phyloP scores from a whole-genome alignment of 1,139 yeast genomes.

The Taphrina flavorubra region DNA sequence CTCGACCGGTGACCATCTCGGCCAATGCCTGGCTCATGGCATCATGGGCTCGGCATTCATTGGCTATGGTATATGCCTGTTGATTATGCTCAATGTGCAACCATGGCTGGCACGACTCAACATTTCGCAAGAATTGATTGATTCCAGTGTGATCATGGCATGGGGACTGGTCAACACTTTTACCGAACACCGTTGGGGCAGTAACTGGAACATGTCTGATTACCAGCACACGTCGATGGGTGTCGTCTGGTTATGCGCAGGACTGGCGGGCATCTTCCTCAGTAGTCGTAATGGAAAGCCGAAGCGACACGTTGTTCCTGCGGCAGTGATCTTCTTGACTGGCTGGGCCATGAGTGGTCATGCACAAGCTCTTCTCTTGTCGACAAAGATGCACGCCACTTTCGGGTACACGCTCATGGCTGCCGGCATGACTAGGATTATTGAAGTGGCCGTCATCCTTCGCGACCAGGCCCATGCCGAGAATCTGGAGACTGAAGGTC shows the following conservation, averaged over 20 bases:
- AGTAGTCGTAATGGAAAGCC: slow-evolving; percentile 62
- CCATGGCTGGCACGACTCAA: slow-evolving; percentile 53
- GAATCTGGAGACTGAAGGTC: slow-evolving; percentile 56
- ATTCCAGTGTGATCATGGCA: slow-evolving; percentile 73
- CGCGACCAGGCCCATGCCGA: slow-evolving; percentile 58
- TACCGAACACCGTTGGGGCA: slow-evolving; percentile 97
- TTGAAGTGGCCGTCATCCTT: slow-evolving; percentile 76
- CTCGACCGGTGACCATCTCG: slow-evolving; percentile 64
- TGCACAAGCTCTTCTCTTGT: slow-evolving; percentile 70
- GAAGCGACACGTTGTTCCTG: slow-evolving; percentile 75
- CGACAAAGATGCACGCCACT: slow-evolving; percentile 84
- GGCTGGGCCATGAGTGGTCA: slow-evolving; percentile 96
- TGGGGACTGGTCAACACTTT: slow-evolving; percentile 96
- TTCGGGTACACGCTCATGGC: slow-evolving; percentile 81
- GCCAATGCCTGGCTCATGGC: slow-evolving; percentile 96
- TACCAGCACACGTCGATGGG: slow-evolving; percentile 73
- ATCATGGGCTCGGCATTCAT: slow-evolving; percentile 93
- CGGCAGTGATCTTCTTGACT: slow-evolving; percentile 77
- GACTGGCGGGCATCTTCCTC: slow-evolving; percentile 77
- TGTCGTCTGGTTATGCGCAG: slow-evolving; percentile 94
- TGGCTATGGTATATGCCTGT: slow-evolving; percentile 72
- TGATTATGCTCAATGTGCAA: slow-evolving; percentile 65
- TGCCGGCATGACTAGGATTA: slow-evolving; percentile 74
- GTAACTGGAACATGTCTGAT: slow-evolving; percentile 87
- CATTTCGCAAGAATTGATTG: slow-evolving; percentile 83